Conservation (phyloP, 2,329 filamentous ascomycete species). For the Neofusicoccum laricinum region DNA sequence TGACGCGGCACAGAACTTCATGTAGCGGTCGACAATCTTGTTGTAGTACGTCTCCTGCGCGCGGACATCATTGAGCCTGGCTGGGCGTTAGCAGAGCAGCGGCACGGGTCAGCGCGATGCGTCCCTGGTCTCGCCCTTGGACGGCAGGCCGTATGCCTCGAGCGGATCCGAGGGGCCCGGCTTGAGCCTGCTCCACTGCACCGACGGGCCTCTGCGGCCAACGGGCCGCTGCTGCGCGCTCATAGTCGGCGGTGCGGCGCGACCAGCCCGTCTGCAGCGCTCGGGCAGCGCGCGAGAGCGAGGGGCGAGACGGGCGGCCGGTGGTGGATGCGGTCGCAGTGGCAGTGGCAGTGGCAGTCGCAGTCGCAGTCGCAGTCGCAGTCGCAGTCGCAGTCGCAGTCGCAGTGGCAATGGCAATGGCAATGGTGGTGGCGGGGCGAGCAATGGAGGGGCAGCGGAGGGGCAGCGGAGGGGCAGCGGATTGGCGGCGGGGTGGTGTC, state of each 20-base stretch:
- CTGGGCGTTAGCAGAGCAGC: neutral
- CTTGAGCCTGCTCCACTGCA: slow-evolving; percentile 54
- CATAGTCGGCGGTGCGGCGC: neutral
- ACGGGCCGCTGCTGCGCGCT: slow-evolving; percentile 29
- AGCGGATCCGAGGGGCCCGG: slow-evolving; percentile 73
- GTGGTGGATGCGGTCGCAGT: too few relatives aligned
- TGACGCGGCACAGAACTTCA: slow-evolving; percentile 79
- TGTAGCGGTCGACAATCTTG: slow-evolving; percentile 83
- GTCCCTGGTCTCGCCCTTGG: slow-evolving; percentile 84
- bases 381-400: too few relatives aligned
- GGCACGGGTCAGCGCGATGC: slow-evolving; percentile 1
- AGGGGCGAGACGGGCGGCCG: neutral
- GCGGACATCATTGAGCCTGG: slow-evolving; percentile 60
- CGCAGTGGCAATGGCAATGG: too few relatives aligned
- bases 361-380: too few relatives aligned
- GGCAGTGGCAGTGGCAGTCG: too few relatives aligned
- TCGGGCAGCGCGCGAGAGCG: neutral
- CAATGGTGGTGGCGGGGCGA: neutral
- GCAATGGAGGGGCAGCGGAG: neutral
- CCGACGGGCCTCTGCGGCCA: slow-evolving; percentile 36
- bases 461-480: too few relatives aligned
- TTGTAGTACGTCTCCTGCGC: slow-evolving; percentile 83
- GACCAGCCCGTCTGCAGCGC: neutral
- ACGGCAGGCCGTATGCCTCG: slow-evolving; percentile 78
- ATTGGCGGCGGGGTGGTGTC: too few relatives aligned